Evolutionary conservation across 2,329 filamentous ascomycete species (phyloP).

Genomic region (Fusarium avenaceum): DNA sequence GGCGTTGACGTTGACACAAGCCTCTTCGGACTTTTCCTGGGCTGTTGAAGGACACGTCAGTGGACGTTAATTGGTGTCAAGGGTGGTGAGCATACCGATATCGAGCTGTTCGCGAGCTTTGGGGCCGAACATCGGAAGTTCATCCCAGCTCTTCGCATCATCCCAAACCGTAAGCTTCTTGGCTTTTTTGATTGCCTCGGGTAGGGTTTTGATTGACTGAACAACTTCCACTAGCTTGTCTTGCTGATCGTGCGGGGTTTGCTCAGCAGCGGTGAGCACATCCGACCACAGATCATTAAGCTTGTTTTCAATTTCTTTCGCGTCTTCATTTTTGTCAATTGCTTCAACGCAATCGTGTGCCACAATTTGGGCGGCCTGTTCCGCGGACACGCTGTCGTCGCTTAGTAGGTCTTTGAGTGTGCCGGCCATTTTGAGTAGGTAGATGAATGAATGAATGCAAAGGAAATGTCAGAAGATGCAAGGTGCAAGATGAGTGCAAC

Average conservation of each 20-base stretch:
- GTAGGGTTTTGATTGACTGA: conserved; percentile 35
- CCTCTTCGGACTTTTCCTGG: conserved; percentile 22
- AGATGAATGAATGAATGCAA: not conserved
- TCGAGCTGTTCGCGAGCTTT: conserved; percentile 37
- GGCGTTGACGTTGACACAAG: conserved; percentile 29
- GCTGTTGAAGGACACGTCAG: conserved; percentile 5
- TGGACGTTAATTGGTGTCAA: accelerated
- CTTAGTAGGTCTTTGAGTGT: conserved; percentile 6
- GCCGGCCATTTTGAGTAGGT: conserved; percentile 28
- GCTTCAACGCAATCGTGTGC: conserved; percentile 17
- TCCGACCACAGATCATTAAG: conserved; percentile 32
- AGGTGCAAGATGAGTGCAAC: conserved; percentile 1
- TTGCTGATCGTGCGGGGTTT: conserved; percentile 42
- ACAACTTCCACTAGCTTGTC: conserved; percentile 41
- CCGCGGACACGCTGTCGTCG: conserved; percentile 17
- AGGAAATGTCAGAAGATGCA: not conserved
- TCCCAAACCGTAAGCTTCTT: conserved; percentile 38
- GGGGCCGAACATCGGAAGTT: conserved; percentile 38
- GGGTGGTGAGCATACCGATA: conserved; percentile 6
- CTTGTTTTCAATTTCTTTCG: conserved; percentile 23
- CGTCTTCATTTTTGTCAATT: conserved; percentile 25
- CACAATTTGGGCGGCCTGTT: conserved; percentile 31
- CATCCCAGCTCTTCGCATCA: conserved; percentile 32
- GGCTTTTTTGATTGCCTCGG: conserved; percentile 18
- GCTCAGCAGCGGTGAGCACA: conserved; percentile 36